Percentiles rank a stretch among this genome's conserved stretches.
Evolutionary conservation across 2,329 filamentous ascomycete genomes (phyloP).

Genomic region (Aureobasidium subglaciale): DNA sequence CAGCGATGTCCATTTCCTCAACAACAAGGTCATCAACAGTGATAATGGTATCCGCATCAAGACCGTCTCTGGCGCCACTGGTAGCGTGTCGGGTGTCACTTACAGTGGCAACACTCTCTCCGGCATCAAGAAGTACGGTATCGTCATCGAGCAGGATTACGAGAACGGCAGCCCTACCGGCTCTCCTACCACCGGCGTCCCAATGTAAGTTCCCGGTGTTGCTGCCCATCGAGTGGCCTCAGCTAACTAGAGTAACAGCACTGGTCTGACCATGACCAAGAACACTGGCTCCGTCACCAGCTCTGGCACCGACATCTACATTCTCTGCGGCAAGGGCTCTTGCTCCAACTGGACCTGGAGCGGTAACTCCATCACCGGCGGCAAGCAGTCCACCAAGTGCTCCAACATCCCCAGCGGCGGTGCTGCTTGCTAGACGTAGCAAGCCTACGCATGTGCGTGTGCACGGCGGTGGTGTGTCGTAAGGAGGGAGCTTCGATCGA

Average conservation of each 20-base stretch:
- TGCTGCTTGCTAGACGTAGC: conserved; percentile 1
- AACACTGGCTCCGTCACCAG: conserved; percentile 39
- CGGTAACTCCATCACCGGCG: conserved; percentile 44
- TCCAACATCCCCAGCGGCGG: conserved; percentile 30
- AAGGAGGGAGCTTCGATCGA: not conserved
- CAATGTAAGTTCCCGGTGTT: no score
- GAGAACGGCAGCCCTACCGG: conserved; percentile 42
- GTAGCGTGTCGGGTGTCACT: conserved; percentile 37
- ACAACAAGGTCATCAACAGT: conserved; percentile 42
- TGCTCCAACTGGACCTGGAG: conserved; percentile 50
- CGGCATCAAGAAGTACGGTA: conserved; percentile 30
- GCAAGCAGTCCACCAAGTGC: conserved; percentile 38
- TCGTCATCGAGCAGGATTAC: conserved; percentile 49
- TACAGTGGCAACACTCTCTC: conserved; percentile 37
- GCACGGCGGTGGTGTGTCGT: not conserved
- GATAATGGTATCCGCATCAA: conserved; percentile 49
- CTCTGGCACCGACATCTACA: conserved; percentile 38
- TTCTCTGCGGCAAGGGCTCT: conserved; percentile 43
- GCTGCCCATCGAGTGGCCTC: no score
- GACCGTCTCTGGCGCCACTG: conserved; percentile 44
- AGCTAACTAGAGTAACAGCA: conserved; percentile 21
- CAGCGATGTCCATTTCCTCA: conserved; percentile 45
- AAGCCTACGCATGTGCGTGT: not conserved
- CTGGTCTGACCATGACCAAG: conserved; percentile 38
- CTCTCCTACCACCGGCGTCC: conserved; percentile 29